A percentile compares a stretch with the other conserved stretches of the same genome.
These are phyloP conservation scores for Trametes cubensis DNA, from an alignment of 768 basidiomycete genomes.

Conservation along the genomic window DNA sequence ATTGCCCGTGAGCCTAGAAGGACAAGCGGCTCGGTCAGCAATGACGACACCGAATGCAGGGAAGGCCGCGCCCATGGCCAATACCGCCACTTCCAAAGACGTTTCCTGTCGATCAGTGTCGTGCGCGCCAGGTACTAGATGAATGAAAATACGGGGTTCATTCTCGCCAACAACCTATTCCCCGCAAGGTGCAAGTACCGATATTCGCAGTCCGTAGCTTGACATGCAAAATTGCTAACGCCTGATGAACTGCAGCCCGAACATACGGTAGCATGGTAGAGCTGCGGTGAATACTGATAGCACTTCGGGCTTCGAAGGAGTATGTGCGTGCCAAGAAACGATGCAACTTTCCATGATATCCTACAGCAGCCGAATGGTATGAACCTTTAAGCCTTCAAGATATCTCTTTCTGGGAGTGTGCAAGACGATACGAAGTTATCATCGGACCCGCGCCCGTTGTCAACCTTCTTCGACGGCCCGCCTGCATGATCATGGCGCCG, in stretches of 20 bases:
- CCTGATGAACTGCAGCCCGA: neutral
- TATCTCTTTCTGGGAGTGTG: neutral
- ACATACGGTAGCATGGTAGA: too few species aligned
- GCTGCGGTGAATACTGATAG: too few species aligned
- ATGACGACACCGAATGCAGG: too few species aligned
- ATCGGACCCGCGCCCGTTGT: neutral
- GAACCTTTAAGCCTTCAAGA: neutral
- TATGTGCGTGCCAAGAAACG: too few species aligned
- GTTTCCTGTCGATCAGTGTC: conserved; percentile 9
- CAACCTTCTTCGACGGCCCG: conserved; percentile 1
- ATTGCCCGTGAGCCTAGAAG: too few species aligned
- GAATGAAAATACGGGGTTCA: neutral
- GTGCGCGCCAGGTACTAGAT: neutral
- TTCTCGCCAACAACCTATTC: too few species aligned
- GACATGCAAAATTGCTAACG: neutral
- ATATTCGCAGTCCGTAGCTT: neutral
- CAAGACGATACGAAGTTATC: neutral
- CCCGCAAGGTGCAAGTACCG: neutral
- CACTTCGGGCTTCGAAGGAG: too few species aligned
- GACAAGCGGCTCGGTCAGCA: too few species aligned
- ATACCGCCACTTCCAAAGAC: neutral
- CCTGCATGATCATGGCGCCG: neutral
- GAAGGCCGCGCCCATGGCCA: neutral
- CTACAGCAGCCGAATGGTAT: neutral
- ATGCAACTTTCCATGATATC: too few species aligned